Percentiles rank a stretch among this genome's conserved stretches.
Evolutionary conservation across 305 asterid genomes (phyloP).

Genomic region (Solanum chacoense): DNA sequence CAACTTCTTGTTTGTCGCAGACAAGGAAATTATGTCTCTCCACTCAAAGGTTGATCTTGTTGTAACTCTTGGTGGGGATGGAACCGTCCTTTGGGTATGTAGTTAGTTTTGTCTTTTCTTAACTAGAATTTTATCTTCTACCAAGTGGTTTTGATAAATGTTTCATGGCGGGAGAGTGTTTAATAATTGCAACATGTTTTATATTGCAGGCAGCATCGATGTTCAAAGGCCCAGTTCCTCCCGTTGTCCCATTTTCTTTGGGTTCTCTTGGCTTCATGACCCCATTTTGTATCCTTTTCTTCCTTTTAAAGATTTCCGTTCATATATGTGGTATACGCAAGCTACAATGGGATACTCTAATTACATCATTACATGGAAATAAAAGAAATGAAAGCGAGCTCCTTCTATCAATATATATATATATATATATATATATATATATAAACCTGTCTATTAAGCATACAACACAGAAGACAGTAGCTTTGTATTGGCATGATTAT

Average conservation of each 20-base stretch:
- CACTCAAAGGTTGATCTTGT: constrained; percentile 86
- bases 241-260: constrained; percentile 87
- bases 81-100: constrained; percentile 98
- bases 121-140: background rate
- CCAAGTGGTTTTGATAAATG: background rate
- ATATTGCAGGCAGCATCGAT: constrained; percentile 87
- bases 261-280: constrained; percentile 99
- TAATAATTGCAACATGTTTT: background rate
- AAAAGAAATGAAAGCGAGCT: background rate
- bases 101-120: background rate
- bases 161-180: background rate
- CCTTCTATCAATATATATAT: background rate
- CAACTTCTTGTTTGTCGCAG: constrained; percentile 29
- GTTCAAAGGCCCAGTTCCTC: constrained; percentile 99
- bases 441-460: background rate
- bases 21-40: constrained; percentile 55
- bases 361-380: background rate
- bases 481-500: background rate
- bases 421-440: too few species aligned
- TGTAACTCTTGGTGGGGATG: constrained; percentile 97
- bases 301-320: background rate
- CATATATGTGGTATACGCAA: background rate
- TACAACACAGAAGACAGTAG: background rate
- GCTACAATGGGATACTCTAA: background rate
- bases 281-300: constrained; percentile 86